phyloP scores from a whole-genome alignment of 2,329 filamentous ascomycete genomes.

The Catunica adiposa region DNA sequence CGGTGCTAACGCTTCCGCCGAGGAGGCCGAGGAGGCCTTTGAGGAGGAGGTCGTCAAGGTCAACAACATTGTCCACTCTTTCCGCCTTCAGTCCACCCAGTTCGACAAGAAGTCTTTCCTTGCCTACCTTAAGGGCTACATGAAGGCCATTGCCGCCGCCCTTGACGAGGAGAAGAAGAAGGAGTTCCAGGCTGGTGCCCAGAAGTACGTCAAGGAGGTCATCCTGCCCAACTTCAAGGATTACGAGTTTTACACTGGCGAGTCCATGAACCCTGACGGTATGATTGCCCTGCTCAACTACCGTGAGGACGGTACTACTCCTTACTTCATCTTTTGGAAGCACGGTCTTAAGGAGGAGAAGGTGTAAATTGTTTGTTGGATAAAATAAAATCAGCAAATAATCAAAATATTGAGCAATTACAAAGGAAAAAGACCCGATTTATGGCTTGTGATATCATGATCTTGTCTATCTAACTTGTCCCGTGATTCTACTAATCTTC shows the following conservation, averaged over 20 bases:
- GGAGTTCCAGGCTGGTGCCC: conserved; percentile 65
- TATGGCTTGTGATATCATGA: neutral
- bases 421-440: neutral
- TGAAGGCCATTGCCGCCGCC: conserved; percentile 68
- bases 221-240: conserved; percentile 80
- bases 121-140: conserved; percentile 78
- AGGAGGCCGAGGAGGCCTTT: conserved; percentile 61
- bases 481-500: too few relatives aligned
- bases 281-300: conserved; percentile 96
- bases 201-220: conserved; percentile 62
- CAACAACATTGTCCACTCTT: conserved; percentile 86
- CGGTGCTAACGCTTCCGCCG: conserved; percentile 92
- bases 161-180: conserved; percentile 50
- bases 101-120: conserved; percentile 87
- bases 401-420: neutral
- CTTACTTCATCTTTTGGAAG: conserved; percentile 87
- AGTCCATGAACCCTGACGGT: conserved; percentile 82
- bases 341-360: conserved; percentile 78
- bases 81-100: conserved; percentile 62
- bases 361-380: conserved; percentile 46
- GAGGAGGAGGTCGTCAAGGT: conserved; percentile 59
- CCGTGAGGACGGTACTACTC: conserved; percentile 87
- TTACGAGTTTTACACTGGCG: conserved; percentile 85
- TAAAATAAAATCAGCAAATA: neutral
- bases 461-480: neutral